A percentile compares a stretch with the other conserved stretches of the same genome.
These are phyloP conservation scores for Phytopythium helicoides DNA, from an alignment of 352 stramenopile species.

Conservation along the genomic window DNA sequence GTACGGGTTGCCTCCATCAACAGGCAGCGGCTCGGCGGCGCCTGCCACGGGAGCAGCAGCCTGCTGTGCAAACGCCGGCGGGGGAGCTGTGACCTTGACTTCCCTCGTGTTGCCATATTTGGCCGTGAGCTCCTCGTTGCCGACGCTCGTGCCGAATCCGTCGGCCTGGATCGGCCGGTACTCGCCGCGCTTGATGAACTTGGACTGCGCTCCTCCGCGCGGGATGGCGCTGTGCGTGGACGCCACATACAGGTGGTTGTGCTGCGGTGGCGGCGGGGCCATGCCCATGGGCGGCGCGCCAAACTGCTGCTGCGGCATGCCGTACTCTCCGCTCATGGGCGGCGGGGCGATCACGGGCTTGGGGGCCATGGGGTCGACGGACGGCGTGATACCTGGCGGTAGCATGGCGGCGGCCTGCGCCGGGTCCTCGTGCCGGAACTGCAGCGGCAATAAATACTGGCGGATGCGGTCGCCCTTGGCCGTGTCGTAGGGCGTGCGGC, in stretches of 20 bases:
- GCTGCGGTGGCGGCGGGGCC: slow-evolving; percentile 23
- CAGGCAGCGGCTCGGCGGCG: slow-evolving; percentile 9
- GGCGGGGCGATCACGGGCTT: slow-evolving; percentile 64
- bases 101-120: slow-evolving; percentile 88
- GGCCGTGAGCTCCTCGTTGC: slow-evolving; percentile 84
- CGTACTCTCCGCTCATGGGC: slow-evolving; percentile 57
- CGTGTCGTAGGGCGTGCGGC: slow-evolving; percentile 80
- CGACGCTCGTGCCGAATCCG: slow-evolving; percentile 87
- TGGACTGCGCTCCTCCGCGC: slow-evolving; percentile 35
- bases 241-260: slow-evolving; percentile 72
- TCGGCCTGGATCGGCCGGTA: slow-evolving; percentile 87
- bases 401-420: slow-evolving; percentile 51
- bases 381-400: slow-evolving; percentile 75
- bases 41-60: background rate
- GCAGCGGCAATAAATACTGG: slow-evolving; percentile 82
- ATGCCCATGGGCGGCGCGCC: slow-evolving; percentile 19
- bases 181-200: slow-evolving; percentile 60
- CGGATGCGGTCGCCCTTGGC: slow-evolving; percentile 83
- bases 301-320: slow-evolving; percentile 5
- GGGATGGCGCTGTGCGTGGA: slow-evolving; percentile 83
- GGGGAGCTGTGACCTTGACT: slow-evolving; percentile 75
- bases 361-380: slow-evolving; percentile 59
- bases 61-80: slow-evolving; percentile 33
- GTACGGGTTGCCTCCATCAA: slow-evolving; percentile 53
- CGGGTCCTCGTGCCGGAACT: slow-evolving; percentile 87